Evolutionary conservation across 2,329 filamentous ascomycete species (phyloP).

Genomic region (Aspergillus felis): DNA sequence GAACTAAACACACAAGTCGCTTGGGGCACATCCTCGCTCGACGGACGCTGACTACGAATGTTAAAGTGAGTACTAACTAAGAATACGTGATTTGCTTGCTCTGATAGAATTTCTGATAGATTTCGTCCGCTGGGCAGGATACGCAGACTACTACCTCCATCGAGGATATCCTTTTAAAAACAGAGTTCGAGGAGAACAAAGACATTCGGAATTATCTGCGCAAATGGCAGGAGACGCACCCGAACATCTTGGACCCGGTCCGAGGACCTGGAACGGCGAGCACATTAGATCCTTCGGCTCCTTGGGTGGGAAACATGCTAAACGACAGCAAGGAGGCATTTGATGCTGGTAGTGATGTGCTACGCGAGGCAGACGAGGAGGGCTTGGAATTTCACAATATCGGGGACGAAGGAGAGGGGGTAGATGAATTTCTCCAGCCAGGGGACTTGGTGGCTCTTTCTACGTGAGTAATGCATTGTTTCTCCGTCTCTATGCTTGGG

Average conservation of each 20-base stretch:
- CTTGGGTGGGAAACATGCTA: conserved; percentile 31
- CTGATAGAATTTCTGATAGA: background rate
- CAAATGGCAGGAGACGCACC: conserved; percentile 36
- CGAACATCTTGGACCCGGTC: conserved; percentile 28
- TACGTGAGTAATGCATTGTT: conserved; percentile 20
- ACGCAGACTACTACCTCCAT: conserved; percentile 11
- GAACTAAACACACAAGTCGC: background rate
- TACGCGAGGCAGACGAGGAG: conserved; percentile 22
- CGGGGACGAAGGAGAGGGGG: conserved; percentile 28
- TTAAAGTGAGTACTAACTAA: background rate
- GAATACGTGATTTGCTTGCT: background rate
- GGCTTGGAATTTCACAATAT: conserved; percentile 22
- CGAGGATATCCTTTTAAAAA: conserved; percentile 26
- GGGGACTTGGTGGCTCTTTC: conserved; percentile 40
- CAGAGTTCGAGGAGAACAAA: conserved; percentile 33
- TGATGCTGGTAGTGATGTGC: conserved; percentile 24
- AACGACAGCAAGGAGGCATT: conserved; percentile 27
- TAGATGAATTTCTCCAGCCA: conserved; percentile 31
- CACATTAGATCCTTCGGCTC: conserved; percentile 4
- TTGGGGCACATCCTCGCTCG: background rate
- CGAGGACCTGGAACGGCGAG: conserved; percentile 18
- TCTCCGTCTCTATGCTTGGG: background rate
- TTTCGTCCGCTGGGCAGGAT: conserved; percentile 1
- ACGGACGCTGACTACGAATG: background rate
- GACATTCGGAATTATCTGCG: conserved; percentile 40